Evolutionary conservation across 305 asterid genomes (phyloP).

Genomic region (Nicotiana rustica): DNA sequence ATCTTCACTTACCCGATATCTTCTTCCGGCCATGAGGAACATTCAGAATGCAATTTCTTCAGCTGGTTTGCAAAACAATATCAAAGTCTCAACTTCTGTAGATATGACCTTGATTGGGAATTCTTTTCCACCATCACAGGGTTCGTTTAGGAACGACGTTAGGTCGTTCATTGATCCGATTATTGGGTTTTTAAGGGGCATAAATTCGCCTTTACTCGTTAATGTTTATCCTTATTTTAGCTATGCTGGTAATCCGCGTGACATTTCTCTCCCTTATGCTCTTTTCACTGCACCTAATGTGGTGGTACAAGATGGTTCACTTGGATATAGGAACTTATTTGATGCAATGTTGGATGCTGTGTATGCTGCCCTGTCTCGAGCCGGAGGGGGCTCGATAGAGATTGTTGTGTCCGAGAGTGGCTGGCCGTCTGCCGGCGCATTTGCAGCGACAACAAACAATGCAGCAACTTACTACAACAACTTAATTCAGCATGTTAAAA

Average conservation of each 20-base stretch:
- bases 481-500: conserved; percentile 43
- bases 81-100: conserved; percentile 49
- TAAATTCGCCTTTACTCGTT: conserved; percentile 43
- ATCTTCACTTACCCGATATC: neutral
- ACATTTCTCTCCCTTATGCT: conserved; percentile 39
- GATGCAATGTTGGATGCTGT: conserved; percentile 50
- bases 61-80: conserved; percentile 15
- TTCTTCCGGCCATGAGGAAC: conserved; percentile 50
- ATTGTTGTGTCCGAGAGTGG: conserved; percentile 55
- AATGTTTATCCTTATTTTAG: conserved; percentile 54
- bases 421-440: conserved; percentile 50
- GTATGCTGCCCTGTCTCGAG: conserved; percentile 43
- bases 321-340: conserved; percentile 45
- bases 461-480: conserved; percentile 45
- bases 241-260: neutral
- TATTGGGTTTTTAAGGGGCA: conserved; percentile 29
- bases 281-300: conserved; percentile 36
- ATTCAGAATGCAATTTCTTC: conserved; percentile 37
- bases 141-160: conserved; percentile 33
- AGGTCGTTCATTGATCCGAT: conserved; percentile 40
- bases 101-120: conserved; percentile 36
- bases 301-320: neutral
- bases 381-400: conserved; percentile 36
- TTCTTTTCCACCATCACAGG: conserved; percentile 40
- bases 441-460: conserved; percentile 41